phyloP scores from a whole-genome alignment of 495 filamentous ascomycete genomes.

The Talaromyces adpressus region DNA sequence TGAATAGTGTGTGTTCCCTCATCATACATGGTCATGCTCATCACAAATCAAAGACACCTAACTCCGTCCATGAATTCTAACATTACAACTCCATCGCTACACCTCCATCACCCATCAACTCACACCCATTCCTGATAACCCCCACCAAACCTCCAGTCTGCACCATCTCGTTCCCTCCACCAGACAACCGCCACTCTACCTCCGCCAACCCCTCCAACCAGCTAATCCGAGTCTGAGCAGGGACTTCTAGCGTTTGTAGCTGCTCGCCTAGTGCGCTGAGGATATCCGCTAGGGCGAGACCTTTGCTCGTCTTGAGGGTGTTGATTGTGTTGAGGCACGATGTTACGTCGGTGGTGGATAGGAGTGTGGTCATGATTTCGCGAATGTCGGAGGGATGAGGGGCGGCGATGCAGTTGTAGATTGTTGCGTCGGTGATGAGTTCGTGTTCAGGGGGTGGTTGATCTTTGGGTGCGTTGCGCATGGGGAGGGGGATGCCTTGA shows the following conservation, averaged over 20 bases:
- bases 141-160: constrained; percentile 93
- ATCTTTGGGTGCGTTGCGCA: constrained; percentile 53
- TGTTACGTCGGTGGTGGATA: constrained; percentile 77
- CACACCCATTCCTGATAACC: constrained; percentile 78
- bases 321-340: constrained; percentile 82
- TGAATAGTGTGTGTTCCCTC: background rate
- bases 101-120: constrained; percentile 50
- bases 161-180: constrained; percentile 79
- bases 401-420: constrained; percentile 96
- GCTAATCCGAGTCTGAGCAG: constrained; percentile 74
- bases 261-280: constrained; percentile 78
- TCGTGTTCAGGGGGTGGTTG: constrained; percentile 52
- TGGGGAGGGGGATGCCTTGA: constrained; percentile 62
- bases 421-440: constrained; percentile 79
- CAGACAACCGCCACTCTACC: constrained; percentile 83
- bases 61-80: background rate
- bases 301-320: constrained; percentile 74
- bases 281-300: constrained; percentile 91
- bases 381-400: constrained; percentile 86
- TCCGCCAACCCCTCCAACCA: constrained; percentile 92
- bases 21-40: background rate
- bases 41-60: background rate
- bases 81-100: constrained; percentile 13
- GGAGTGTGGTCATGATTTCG: constrained; percentile 73
- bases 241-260: constrained; percentile 74